A percentile compares a stretch with the other conserved stretches of the same genome.
Conservation (phyloP, 371 early-diverging fungal genomes). For the Rhizopus microsporus region DNA sequence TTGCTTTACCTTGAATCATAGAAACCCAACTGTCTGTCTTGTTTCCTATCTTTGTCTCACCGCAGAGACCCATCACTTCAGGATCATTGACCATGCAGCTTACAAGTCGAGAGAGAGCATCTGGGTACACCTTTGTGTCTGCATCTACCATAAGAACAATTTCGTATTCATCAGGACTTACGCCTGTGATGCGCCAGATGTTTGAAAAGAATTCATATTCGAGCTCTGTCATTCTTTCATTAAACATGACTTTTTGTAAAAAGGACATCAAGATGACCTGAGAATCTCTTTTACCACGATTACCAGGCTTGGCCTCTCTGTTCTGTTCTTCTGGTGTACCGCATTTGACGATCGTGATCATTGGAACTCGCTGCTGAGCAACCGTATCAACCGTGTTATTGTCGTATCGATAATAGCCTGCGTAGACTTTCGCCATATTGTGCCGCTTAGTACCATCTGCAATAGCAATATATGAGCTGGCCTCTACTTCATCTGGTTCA, state of each 20-base stretch:
- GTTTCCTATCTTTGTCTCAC: constrained; percentile 91
- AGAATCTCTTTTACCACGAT: constrained; percentile 98
- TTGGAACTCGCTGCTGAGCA: constrained; percentile 71
- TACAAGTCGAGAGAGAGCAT: constrained; percentile 74
- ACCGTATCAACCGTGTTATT: constrained; percentile 53
- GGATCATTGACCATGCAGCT: constrained; percentile 70
- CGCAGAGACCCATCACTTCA: constrained; percentile 80
- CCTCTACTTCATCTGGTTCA: constrained; percentile 65
- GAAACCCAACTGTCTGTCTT: constrained; percentile 84
- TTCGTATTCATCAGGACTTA: constrained; percentile 86
- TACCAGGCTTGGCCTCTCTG: constrained; percentile 80
- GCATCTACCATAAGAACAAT: constrained; percentile 97
- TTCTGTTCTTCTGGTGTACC: constrained; percentile 78
- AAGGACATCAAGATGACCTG: constrained; percentile 98
- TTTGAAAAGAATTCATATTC: constrained; percentile 95
- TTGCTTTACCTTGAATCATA: constrained; percentile 74
- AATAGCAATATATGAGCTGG: constrained; percentile 90
- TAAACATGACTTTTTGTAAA: constrained; percentile 91
- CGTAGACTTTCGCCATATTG: constrained; percentile 95
- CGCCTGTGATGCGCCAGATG: constrained; percentile 82
- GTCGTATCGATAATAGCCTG: constrained; percentile 85
- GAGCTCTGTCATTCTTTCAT: constrained; percentile 93
- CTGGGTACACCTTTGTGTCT: constrained; percentile 88
- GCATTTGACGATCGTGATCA: constrained; percentile 91
- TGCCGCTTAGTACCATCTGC: constrained; percentile 91